Conservation (phyloP, 1,139 yeast species). For the Arxiozyma bovina region DNA sequence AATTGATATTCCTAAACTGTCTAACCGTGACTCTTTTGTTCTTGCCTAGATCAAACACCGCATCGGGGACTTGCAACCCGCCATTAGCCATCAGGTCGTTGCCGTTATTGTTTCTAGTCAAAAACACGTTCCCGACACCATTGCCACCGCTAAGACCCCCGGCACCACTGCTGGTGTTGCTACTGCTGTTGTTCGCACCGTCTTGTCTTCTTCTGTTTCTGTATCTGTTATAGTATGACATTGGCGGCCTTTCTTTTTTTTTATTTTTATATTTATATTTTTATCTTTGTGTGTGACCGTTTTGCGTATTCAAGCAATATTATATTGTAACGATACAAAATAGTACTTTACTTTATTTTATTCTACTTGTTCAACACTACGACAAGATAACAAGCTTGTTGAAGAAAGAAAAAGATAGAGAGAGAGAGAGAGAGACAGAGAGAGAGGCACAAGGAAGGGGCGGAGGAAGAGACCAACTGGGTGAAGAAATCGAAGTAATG, state of each 20-base stretch:
- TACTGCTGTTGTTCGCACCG: neutral
- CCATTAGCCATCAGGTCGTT: slow-evolving; percentile 1
- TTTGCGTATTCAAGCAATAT: neutral
- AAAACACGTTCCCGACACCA: neutral
- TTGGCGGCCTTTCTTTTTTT: slow-evolving; percentile 1
- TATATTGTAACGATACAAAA: too few relatives aligned
- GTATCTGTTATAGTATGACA: slow-evolving; percentile 30
- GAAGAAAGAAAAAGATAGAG: too few relatives aligned
- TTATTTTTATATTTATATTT: neutral
- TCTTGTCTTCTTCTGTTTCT: slow-evolving; percentile 20
- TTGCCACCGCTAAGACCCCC: neutral
- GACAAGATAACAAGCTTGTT: too few relatives aligned
- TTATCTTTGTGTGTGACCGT: neutral
- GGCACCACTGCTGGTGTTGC: slow-evolving; percentile 4
- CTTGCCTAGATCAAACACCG: slow-evolving; percentile 45
- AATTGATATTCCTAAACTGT: slow-evolving; percentile 51
- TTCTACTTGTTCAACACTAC: too few relatives aligned
- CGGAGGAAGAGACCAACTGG: too few relatives aligned
- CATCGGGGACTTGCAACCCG: slow-evolving; percentile 19
- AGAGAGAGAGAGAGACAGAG: too few relatives aligned
- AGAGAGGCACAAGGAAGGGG: too few relatives aligned
- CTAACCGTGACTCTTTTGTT: slow-evolving; percentile 67
- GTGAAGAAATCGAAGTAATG: too few relatives aligned
- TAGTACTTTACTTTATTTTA: too few relatives aligned
- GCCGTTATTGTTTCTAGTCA: neutral